Evolutionary conservation across 192 early-diverging fungal genomes (phyloP).

Genomic region (Chytriomyces hyalinus): DNA sequence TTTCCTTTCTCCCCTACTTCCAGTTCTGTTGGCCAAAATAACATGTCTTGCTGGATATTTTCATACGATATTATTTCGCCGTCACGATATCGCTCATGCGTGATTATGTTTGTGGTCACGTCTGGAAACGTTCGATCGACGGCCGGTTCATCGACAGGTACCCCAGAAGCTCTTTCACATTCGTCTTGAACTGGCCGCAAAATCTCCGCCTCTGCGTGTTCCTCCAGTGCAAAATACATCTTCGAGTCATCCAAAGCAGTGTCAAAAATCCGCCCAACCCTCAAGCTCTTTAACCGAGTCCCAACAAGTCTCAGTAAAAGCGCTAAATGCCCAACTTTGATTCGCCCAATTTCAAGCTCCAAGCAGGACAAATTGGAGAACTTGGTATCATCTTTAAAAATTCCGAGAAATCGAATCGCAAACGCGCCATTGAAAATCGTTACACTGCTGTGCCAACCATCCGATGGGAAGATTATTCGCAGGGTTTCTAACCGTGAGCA

Average conservation of each 20-base stretch:
- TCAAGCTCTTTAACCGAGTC: background rate
- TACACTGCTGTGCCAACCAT: background rate
- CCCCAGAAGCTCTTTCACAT: background rate
- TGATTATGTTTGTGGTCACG: background rate
- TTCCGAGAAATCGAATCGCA: background rate
- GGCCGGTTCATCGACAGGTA: background rate
- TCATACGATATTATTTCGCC: background rate
- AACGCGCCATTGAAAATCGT: background rate
- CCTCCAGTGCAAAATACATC: background rate
- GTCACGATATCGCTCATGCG: background rate
- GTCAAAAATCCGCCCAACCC: constrained; percentile 1
- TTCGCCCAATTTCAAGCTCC: background rate
- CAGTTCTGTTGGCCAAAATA: constrained; percentile 1
- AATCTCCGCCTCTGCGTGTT: constrained; percentile 1
- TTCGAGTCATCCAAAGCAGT: background rate
- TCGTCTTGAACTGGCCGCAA: background rate
- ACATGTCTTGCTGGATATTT: background rate
- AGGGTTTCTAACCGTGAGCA: background rate
- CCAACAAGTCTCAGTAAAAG: background rate
- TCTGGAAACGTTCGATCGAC: background rate
- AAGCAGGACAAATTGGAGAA: background rate
- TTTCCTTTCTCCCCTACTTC: background rate
- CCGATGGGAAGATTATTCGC: background rate
- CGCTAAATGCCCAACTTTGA: background rate
- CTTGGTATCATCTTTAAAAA: background rate